Evolutionary conservation across 345 rosid genomes (phyloP).

Genomic region (Lagerstroemia speciosa): DNA sequence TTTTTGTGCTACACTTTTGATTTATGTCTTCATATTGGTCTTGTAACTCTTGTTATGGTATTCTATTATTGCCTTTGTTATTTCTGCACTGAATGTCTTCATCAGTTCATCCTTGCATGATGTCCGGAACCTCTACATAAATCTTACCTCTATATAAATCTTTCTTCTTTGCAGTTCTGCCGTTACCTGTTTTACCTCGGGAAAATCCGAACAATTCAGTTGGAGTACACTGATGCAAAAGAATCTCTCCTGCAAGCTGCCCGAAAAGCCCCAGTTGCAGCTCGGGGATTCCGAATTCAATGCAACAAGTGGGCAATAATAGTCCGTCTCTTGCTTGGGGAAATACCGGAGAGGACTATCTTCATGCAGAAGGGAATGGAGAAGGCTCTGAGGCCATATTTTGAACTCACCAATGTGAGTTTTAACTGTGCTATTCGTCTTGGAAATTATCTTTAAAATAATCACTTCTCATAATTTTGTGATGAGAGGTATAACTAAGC

Average conservation of each 20-base stretch:
- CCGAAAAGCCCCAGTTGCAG: slow-evolving; percentile 77
- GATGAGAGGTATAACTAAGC: background rate
- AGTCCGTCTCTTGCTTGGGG: slow-evolving; percentile 70
- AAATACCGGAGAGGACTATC: slow-evolving; percentile 74
- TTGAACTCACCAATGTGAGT: slow-evolving; percentile 86
- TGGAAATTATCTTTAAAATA: background rate
- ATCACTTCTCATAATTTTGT: background rate
- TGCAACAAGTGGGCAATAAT: slow-evolving; percentile 82
- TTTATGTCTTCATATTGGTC: background rate
- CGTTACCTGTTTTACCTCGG: slow-evolving; percentile 81
- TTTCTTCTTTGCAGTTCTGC: slow-evolving; percentile 54
- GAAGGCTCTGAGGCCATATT: slow-evolving; percentile 69
- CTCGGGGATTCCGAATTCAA: slow-evolving; percentile 63
- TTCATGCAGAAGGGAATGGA: slow-evolving; percentile 92
- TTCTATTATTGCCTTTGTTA: background rate
- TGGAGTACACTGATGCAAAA: slow-evolving; percentile 87
- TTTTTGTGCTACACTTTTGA: background rate
- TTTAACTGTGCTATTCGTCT: background rate
- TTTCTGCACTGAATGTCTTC: background rate
- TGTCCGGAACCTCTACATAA: background rate
- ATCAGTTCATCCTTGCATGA: background rate
- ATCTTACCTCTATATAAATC: no score
- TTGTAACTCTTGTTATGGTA: background rate
- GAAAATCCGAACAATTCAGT: slow-evolving; percentile 74
- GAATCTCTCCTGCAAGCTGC: slow-evolving; percentile 87